Evolutionary conservation across 2,329 filamentous ascomycete genomes (phyloP), one percentile per base, ranked within the genome.

Genomic region (Colletotrichum sp.): DNA sequence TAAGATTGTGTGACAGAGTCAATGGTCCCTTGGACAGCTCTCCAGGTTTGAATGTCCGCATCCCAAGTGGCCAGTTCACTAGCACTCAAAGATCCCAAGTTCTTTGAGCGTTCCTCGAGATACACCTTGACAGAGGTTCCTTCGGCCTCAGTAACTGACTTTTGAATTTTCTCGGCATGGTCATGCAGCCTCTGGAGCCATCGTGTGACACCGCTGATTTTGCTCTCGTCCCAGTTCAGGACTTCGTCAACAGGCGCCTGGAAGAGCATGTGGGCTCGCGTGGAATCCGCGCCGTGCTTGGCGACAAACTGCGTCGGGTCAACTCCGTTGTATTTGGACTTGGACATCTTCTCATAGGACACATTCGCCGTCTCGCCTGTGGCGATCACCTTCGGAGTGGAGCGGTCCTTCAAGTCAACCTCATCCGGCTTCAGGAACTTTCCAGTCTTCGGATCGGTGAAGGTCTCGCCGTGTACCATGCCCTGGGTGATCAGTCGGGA

Each of bases 381-480:
- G 0, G 89, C 88, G 22, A 88, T 88, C n/a, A 97, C 90, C 70
- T 88, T 87, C 1, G 94, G 94, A 15, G 86, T 85, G 0, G 87
- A 85, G 0, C 90, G 86, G 55, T 90, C 88, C 5, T 87, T 88
- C 6, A 93, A 80, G 77, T 96, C 92, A 16, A 98, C 88, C 83
- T 98, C 95, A 18, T 92, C 89, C 0, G 94, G 94, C 77, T 92
- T 93, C 28, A 98, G 87, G 84, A 98, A 98, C 62, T 92, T 91
- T 15, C 95, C 95, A 6, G 90, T 96, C 0, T 88, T 85, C 0
- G 95, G 94, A 81, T 98, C 92, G 2, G 92, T 92, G 79, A 92
- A 96, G 0, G 96, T 98, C 84, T 93, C 95, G 57, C 96, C 96
- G 80, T 98, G 95, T 0, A 98, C 96, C 96, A 98, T 98, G 18